Conservation (phyloP, 2,329 filamentous ascomycete species). For the Trichoderma polysporum region DNA sequence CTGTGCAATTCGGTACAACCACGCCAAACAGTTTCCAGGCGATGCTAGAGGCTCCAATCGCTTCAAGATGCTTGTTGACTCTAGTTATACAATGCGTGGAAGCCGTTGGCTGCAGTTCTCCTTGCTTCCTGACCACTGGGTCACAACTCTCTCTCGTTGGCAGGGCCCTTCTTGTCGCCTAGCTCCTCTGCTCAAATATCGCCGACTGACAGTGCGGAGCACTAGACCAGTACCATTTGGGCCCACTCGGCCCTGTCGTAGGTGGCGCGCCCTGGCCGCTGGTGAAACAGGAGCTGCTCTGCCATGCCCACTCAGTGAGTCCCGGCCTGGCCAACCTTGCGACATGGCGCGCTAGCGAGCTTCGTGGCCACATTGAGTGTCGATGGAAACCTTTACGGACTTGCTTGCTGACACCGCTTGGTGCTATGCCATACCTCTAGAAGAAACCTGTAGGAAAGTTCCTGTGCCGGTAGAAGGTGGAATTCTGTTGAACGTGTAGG, state of each 20-base stretch:
- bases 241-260: slow-evolving; percentile 30
- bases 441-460: background rate
- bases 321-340: slow-evolving; percentile 47
- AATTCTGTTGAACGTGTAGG: background rate
- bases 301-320: slow-evolving; percentile 45
- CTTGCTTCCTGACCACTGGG: background rate
- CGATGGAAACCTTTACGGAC: background rate
- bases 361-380: slow-evolving; percentile 2
- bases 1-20: background rate
- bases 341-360: slow-evolving; percentile 32
- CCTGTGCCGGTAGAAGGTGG: background rate
- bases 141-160: background rate
- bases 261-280: slow-evolving; percentile 42
- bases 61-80: background rate
- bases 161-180: slow-evolving; percentile 10
- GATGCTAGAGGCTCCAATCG: background rate
- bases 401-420: slow-evolving; percentile 17
- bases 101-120: background rate
- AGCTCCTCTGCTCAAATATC: slow-evolving; percentile 9
- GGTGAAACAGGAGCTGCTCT: slow-evolving; percentile 55
- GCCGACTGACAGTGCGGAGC: slow-evolving; percentile 8
- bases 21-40: background rate
- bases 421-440: background rate
- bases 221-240: slow-evolving; percentile 14
- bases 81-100: background rate